Evolutionary conservation across 345 rosid genomes (phyloP), one percentile per base, ranked within the genome.

Genomic region (Salix caprea): DNA sequence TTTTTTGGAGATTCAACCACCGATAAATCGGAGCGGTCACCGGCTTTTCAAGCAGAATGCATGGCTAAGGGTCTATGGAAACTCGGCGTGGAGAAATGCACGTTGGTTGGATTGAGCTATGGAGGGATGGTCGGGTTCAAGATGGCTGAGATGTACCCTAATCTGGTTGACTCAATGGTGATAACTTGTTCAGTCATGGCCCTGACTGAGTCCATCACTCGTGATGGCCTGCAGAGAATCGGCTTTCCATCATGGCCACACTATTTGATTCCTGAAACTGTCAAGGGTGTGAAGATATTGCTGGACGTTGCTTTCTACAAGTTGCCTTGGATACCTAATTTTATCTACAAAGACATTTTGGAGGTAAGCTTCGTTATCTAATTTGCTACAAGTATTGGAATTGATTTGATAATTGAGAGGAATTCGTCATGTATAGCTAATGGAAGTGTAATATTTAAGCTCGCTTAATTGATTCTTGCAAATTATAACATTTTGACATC

Each of bases 1-100:
- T 87, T 87, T 86, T 89, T 87, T 39, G 92, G 88, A 0, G 77
- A 71, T 24, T 89, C 90, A 2, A 5, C 74, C 81, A 87, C 90
- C 4, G 74, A 75, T 28, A 68, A 65, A 15, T 0, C 52, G 0
- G 75, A 80, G 6, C 65, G 88, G 75, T 71, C 88, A 32, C 77
- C 76, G 30, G 85, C 6, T 52, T 89, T 87, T 40, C 92, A 87
- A 67, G 86, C 85, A 0, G 83, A 86, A 76, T 87, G 85, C 73
- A 62, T 83, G 56, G 88, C 81, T 1, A 75, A 68, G 72, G 82
- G 80, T 34, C 75, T 89, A 71, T 65, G 65, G 64, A 80, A 74
- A 70, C 76, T 87, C 2, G 90, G 88, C 0, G 92, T 86, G 40
- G 70, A 64, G 67, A 75, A 40, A 71, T 87, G 89, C 66, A 85